Conservation (phyloP, 192 early-diverging fungal species). For the Backusella sp. region DNA sequence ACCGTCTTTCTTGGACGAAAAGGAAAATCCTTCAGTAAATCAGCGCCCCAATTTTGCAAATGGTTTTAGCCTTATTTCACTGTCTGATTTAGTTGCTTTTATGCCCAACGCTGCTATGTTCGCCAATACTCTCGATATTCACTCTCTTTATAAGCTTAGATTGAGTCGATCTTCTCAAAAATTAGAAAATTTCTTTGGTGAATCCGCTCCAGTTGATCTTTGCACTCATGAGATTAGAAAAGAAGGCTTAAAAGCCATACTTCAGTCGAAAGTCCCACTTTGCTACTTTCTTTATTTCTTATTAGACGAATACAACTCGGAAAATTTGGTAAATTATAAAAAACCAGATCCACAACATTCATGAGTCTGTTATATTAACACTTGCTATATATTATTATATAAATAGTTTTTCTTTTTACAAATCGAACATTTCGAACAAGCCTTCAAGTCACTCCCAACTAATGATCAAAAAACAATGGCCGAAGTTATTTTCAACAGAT, state of each 20-base stretch:
- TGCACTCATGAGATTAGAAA: constrained; percentile 41
- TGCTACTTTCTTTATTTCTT: constrained; percentile 50
- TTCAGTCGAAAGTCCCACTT: constrained; percentile 47
- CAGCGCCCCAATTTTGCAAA: neutral
- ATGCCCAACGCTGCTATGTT: neutral
- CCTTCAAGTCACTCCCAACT: neutral
- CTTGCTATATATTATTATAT: neutral
- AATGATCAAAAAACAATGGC: constrained; percentile 22
- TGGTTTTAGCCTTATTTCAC: neutral
- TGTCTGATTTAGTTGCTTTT: neutral
- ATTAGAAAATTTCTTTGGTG: constrained; percentile 46
- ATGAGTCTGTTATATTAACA: neutral
- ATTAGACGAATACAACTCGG: constrained; percentile 47
- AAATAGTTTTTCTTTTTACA: constrained; percentile 50
- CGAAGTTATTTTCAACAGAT: constrained; percentile 42
- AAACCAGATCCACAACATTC: neutral
- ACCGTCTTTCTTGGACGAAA: neutral
- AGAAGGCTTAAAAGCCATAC: constrained; percentile 49
- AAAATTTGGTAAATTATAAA: constrained; percentile 42
- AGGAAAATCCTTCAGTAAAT: neutral
- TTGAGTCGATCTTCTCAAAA: constrained; percentile 28
- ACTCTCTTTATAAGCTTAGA: constrained; percentile 37
- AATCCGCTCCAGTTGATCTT: constrained; percentile 44
- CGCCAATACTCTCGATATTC: constrained; percentile 21
- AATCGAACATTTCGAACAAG: constrained; percentile 45